These are phyloP conservation scores for Hygrophila difformis DNA, from an alignment of 257 asterid species.

Conservation along the genomic window DNA sequence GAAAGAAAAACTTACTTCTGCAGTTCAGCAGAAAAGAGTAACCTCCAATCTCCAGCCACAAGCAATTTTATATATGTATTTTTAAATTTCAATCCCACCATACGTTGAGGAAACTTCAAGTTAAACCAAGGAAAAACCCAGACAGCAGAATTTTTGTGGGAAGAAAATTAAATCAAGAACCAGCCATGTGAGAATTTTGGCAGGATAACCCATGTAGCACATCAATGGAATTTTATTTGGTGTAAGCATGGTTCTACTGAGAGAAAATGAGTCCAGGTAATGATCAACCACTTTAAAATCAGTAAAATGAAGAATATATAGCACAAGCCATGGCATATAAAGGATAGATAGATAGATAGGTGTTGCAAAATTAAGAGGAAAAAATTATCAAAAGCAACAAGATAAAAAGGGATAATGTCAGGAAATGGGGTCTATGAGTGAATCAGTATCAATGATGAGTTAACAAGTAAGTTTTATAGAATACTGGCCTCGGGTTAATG, in stretches of 20 bases:
- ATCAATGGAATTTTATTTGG: too few relatives aligned
- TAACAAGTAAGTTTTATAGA: slow-evolving; percentile 11
- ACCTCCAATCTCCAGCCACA: too few relatives aligned
- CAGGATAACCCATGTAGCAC: too few relatives aligned
- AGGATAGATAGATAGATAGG: background rate
- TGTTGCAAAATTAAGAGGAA: background rate
- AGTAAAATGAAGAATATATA: too few relatives aligned
- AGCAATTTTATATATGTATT: too few relatives aligned
- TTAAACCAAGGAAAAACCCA: slow-evolving; percentile 15
- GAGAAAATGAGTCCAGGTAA: slow-evolving; percentile 5
- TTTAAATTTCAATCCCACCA: background rate
- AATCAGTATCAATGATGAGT: slow-evolving; percentile 25
- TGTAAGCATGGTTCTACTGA: too few relatives aligned
- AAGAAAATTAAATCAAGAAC: background rate
- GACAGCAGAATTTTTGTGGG: background rate
- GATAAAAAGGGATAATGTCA: background rate
- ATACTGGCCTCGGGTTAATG: slow-evolving; percentile 26
- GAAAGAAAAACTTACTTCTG: too few relatives aligned
- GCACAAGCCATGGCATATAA: too few relatives aligned
- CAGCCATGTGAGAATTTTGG: too few relatives aligned
- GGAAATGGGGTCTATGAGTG: too few relatives aligned
- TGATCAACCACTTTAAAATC: slow-evolving; percentile 17
- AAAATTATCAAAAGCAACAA: slow-evolving; percentile 11
- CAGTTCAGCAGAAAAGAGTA: too few relatives aligned
- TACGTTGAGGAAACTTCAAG: slow-evolving; percentile 8